Conservation (phyloP, 169 alveolate species). For the Cytauxzoon felis region DNA sequence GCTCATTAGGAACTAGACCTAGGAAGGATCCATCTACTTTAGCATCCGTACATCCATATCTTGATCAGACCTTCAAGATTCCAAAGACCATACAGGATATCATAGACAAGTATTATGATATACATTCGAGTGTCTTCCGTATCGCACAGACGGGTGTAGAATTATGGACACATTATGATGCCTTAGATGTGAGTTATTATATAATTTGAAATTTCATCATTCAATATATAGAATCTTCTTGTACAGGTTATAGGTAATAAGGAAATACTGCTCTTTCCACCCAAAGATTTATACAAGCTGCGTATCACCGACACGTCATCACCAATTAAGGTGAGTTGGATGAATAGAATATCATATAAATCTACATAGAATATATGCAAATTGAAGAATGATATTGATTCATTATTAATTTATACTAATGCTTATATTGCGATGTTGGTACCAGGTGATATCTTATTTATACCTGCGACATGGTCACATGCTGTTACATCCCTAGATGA, state of each 20-base stretch:
- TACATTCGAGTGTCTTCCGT: conserved; percentile 58
- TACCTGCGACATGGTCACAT: conserved; percentile 62
- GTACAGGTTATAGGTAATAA: conserved; percentile 46
- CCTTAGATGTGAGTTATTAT: conserved; percentile 40
- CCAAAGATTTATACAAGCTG: conserved; percentile 26
- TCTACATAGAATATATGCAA: conserved; percentile 11
- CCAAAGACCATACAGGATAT: conserved; percentile 1
- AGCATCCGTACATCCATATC: conserved; percentile 10
- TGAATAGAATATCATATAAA: not conserved
- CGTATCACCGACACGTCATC: conserved; percentile 46
- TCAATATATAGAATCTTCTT: conserved; percentile 28
- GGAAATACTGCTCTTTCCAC: conserved; percentile 50
- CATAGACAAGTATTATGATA: not conserved
- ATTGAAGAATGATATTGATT: not conserved
- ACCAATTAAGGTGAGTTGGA: not conserved
- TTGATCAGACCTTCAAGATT: conserved; percentile 29
- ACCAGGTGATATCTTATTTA: conserved; percentile 56
- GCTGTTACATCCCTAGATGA: conserved; percentile 27
- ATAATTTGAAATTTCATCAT: not conserved
- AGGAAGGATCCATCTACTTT: conserved; percentile 37
- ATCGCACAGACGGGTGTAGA: conserved; percentile 60
- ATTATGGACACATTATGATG: conserved; percentile 66
- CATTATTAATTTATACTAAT: not conserved
- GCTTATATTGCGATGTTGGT: conserved; percentile 4
- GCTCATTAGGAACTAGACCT: conserved; percentile 31